Conservation (phyloP, 768 basidiomycete species). For the Bullera alba region DNA sequence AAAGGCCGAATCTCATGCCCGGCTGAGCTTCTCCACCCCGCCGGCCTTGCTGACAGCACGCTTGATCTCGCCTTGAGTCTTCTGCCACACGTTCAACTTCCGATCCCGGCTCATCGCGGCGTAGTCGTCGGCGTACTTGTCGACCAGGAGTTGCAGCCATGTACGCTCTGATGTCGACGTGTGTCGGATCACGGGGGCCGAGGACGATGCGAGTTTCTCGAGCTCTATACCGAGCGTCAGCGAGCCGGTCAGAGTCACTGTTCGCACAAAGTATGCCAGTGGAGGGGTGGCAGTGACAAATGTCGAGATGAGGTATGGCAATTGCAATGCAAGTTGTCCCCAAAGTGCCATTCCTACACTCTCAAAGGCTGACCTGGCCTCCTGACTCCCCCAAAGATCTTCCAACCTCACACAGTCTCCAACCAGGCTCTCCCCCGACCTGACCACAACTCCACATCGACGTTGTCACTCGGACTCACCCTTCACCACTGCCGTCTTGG, state of each 20-base stretch:
- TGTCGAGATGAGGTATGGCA: no score
- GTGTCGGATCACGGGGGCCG: constrained; percentile 54
- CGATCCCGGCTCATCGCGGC: constrained; percentile 72
- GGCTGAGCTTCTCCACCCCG: constrained; percentile 32
- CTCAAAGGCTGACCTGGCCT: no score
- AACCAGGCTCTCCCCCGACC: no score
- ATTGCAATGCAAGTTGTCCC: no score
- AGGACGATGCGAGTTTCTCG: constrained; percentile 55
- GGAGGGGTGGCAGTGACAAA: no score
- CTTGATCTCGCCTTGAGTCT: constrained; percentile 68
- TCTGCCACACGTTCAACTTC: constrained; percentile 72
- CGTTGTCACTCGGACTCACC: constrained; percentile 36
- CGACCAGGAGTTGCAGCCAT: constrained; percentile 62
- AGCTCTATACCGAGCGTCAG: constrained; percentile 49
- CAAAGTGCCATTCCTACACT: no score
- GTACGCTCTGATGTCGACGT: constrained; percentile 62
- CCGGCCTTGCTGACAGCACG: constrained; percentile 44
- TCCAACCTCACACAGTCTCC: no score
- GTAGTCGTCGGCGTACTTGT: constrained; percentile 64
- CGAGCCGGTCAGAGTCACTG: no score
- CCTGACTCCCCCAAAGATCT: no score
- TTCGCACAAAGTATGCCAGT: no score
- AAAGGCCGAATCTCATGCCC: no score
- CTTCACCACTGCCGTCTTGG: constrained; percentile 50
- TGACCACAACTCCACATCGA: no score